Base-by-base conservation (phyloP, 495 filamentous ascomycete species). In the Tetracladium setigerum region DNA sequence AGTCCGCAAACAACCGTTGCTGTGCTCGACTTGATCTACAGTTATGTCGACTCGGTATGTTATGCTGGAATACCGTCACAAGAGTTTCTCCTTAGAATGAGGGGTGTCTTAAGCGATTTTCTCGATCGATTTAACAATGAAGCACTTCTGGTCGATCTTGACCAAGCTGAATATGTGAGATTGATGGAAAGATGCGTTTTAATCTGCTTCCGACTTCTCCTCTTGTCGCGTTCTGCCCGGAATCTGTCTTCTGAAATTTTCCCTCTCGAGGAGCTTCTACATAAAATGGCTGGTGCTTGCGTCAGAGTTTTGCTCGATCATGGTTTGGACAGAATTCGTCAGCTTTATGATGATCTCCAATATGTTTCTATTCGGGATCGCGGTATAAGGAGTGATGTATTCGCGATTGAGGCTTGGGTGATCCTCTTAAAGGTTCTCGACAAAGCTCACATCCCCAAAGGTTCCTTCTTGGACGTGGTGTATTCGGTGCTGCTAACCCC, bases 271-370 rank as follows among this genome's bases (percentile, higher is more conserved):
- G 66, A 67, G 9, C 40, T 71, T 11, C 43, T 75, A 15, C 67
- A 61, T 19, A 63, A 53, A n/a, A 50, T 64, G 17, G 61, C 62
- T n/a, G 52, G 48, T n/a, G 45, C 61, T 30, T 64, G 59, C n/a
- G 49, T 71, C 4, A 52, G 53, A 22, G 70, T 60, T 30, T 67
- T 76, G n/a, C 62, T 73, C 32, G 67, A 41, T 46, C 66, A 50
- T 41, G 79, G 76, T 1, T 56, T 82, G 10, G 59, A 66, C 14
- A 65, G 67, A 13, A 59, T 95, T 17, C 72, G 70, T 15, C 58
- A 60, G n/a, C 66, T 87, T n/a, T 78, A 87, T 45, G 71, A 81
- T 16, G 72, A 81, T 16, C 74, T 82, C 37, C 76, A 81, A 49
- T 65, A 60, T 5, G 55, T 64, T 24, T 57, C 72, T 3, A 63